These are phyloP conservation scores for Russula emetica DNA, from an alignment of 768 basidiomycete species.

Conservation along the genomic window DNA sequence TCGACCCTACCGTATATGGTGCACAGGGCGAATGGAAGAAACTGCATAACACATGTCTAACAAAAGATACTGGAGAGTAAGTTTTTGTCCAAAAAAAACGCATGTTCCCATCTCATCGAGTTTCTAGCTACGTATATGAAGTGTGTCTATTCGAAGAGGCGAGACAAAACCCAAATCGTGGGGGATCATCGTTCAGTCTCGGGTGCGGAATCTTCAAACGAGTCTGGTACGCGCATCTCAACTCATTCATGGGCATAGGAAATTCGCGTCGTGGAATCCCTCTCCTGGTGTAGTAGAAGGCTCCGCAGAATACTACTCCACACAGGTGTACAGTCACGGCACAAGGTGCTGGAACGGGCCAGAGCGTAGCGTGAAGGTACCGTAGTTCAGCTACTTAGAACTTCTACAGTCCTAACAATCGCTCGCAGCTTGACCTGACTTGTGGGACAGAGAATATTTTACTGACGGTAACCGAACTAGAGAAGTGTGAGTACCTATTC, in stretches of 20 bases:
- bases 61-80: slow-evolving; percentile 85
- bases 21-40: slow-evolving; percentile 93
- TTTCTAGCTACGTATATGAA: slow-evolving; percentile 82
- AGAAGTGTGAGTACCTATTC: slow-evolving; percentile 94
- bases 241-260: slow-evolving; percentile 39
- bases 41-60: slow-evolving; percentile 74
- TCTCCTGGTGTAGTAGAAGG: slow-evolving; percentile 53
- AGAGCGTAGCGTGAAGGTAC: slow-evolving; percentile 73
- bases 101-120: slow-evolving; percentile 2
- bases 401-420: slow-evolving; percentile 13
- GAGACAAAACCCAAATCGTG: slow-evolving; percentile 81
- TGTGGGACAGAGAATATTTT: slow-evolving; percentile 87
- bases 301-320: slow-evolving; percentile 68
- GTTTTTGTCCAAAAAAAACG: slow-evolving; percentile 35
- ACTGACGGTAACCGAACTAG: slow-evolving; percentile 75
- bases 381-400: slow-evolving; percentile 23
- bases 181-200: slow-evolving; percentile 69
- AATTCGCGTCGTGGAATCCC: slow-evolving; percentile 78
- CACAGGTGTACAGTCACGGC: slow-evolving; percentile 79
- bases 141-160: slow-evolving; percentile 88
- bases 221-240: neutral
- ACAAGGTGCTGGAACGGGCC: slow-evolving; percentile 97
- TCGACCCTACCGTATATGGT: slow-evolving; percentile 63
- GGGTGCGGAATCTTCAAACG: slow-evolving; percentile 52
- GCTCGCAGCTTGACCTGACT: slow-evolving; percentile 61